Conservation (phyloP, 129 eudicot genomes). For the Helianthus annuus region HanXRQr2.0-SUNRISE NC_035446.2:152417003-152417502, state of each 20-base stretch:
- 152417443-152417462: neutral
- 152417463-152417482: neutral
- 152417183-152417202: neutral
- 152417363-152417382: conserved; percentile 97
- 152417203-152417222: neutral
- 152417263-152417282: conserved; percentile 1
- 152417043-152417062: neutral
- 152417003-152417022: neutral
- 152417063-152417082: conserved; percentile 8
- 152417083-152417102: neutral
- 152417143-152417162: neutral
- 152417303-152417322: conserved; percentile 49
- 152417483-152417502: conserved; percentile 42
- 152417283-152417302: neutral
- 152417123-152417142: neutral
- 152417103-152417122: conserved; percentile 1
- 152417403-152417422: conserved; percentile 11
- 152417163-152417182: neutral
- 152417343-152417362: conserved; percentile 97
- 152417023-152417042: neutral
- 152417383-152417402: conserved; percentile 94
- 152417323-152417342: conserved; percentile 99
- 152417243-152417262: conserved; percentile 2
- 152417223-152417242: neutral
- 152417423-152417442: neutral